A percentile compares a stretch with the other conserved stretches of the same genome.
These are phyloP conservation scores for Mortierella sp. DNA, from an alignment of 371 early-diverging fungal species.

Conservation along the genomic window DNA sequence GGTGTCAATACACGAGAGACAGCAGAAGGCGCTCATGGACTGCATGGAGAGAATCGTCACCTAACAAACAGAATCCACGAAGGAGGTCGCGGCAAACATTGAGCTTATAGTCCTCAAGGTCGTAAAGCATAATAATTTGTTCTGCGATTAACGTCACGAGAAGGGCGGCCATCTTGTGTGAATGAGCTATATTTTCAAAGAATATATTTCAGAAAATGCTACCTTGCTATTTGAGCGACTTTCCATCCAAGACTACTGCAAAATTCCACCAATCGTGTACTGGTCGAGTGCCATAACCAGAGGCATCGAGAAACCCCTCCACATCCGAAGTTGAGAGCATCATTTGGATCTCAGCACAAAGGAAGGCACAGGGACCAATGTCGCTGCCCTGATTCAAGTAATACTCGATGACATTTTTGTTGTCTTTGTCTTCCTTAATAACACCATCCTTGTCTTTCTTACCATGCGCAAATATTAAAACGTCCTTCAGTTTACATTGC, in stretches of 20 bases:
- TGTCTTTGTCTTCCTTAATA: background rate
- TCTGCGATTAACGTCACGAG: too few species aligned
- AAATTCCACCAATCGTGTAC: constrained; percentile 15
- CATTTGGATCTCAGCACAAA: constrained; percentile 11
- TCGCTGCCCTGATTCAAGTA: constrained; percentile 27
- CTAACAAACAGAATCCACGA: background rate
- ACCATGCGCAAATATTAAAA: constrained; percentile 7
- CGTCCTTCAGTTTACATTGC: constrained; percentile 14
- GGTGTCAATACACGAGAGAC: too few species aligned
- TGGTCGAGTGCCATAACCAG: constrained; percentile 13
- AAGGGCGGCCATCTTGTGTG: too few species aligned
- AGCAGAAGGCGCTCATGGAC: background rate
- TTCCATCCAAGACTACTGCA: constrained; percentile 17
- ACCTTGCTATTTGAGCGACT: too few species aligned
- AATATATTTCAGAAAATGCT: too few species aligned
- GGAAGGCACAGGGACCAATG: constrained; percentile 26
- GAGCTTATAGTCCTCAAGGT: too few species aligned
- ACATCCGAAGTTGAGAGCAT: constrained; percentile 14
- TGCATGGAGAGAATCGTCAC: background rate
- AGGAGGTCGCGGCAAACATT: background rate
- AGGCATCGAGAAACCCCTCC: constrained; percentile 13
- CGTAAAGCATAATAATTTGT: too few species aligned
- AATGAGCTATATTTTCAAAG: too few species aligned
- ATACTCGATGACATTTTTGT: constrained; percentile 14
- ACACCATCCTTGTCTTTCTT: background rate